Evolutionary conservation across 495 filamentous ascomycete species (phyloP).

Genomic region (Xylaria telfairii): DNA sequence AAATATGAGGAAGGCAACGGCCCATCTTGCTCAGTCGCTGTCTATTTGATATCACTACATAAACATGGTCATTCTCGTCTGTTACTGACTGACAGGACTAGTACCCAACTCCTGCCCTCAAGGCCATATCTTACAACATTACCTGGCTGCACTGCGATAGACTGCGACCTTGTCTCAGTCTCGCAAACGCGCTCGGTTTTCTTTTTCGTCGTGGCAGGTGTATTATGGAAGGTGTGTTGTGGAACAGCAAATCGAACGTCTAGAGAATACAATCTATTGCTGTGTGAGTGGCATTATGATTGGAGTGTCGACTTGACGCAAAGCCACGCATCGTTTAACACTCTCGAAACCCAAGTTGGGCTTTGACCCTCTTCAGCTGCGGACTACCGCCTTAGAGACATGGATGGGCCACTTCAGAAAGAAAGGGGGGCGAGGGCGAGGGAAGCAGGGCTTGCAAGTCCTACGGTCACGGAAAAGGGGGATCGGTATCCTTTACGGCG

Average conservation of each 20-base stretch:
- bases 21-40: background rate
- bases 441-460: background rate
- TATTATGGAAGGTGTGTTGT: background rate
- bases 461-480: slow-evolving; percentile 1
- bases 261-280: background rate
- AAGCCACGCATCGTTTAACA: background rate
- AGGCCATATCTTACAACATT: background rate
- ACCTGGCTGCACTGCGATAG: background rate
- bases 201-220: too few species aligned
- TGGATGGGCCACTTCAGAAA: background rate
- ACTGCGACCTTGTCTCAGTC: background rate
- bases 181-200: background rate
- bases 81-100: background rate
- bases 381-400: background rate
- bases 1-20: slow-evolving; percentile 7
- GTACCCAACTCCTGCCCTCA: background rate
- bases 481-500: background rate
- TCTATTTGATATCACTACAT: background rate
- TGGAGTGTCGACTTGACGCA: background rate
- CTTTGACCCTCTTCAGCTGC: background rate
- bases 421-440: background rate
- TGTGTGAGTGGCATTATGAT: background rate
- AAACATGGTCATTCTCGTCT: background rate
- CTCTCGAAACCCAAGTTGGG: background rate
- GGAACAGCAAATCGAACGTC: background rate